phyloP scores from a whole-genome alignment of 441 rosid genomes.

The Viola pubescens region DNA sequence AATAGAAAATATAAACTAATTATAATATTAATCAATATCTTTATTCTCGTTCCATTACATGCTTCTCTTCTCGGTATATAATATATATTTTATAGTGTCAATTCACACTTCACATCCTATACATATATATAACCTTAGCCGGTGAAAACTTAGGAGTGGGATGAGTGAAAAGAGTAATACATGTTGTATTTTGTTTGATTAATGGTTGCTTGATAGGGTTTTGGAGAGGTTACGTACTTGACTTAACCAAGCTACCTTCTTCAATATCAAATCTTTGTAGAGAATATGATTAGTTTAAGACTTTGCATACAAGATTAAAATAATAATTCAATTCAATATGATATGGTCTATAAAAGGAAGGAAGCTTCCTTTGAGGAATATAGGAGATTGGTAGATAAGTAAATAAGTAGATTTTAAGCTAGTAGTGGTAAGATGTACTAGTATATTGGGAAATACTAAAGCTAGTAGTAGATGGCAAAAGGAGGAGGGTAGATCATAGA shows the following conservation, averaged over 20 bases:
- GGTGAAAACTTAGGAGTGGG: not conserved
- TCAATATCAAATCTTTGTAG: constrained; percentile 6
- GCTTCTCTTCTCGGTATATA: too few relatives aligned
- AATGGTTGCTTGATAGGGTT: constrained; percentile 18
- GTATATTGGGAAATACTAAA: not conserved
- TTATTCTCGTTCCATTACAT: not conserved
- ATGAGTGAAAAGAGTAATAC: not conserved
- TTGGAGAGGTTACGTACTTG: constrained; percentile 21
- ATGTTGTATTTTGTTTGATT: not conserved
- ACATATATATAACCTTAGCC: not conserved
- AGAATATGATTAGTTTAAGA: constrained; percentile 18
- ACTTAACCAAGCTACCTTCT: constrained; percentile 20
- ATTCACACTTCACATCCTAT: not conserved
- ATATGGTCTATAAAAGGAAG: constrained; percentile 8
- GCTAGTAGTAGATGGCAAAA: not conserved
- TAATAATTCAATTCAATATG: constrained; percentile 23
- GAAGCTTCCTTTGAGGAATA: not conserved
- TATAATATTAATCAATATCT: too few relatives aligned
- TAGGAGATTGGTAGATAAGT: not conserved
- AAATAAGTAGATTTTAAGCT: not conserved
- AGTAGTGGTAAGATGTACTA: not conserved
- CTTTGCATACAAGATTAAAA: constrained; percentile 20
- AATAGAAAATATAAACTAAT: too few relatives aligned
- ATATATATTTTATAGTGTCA: too few relatives aligned
- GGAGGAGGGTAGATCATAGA: too few relatives aligned